Evolutionary conservation across 2,329 filamentous ascomycete species (phyloP), one percentile per base, ranked within the genome.

Genomic region (Talaromyces sp.): DNA sequence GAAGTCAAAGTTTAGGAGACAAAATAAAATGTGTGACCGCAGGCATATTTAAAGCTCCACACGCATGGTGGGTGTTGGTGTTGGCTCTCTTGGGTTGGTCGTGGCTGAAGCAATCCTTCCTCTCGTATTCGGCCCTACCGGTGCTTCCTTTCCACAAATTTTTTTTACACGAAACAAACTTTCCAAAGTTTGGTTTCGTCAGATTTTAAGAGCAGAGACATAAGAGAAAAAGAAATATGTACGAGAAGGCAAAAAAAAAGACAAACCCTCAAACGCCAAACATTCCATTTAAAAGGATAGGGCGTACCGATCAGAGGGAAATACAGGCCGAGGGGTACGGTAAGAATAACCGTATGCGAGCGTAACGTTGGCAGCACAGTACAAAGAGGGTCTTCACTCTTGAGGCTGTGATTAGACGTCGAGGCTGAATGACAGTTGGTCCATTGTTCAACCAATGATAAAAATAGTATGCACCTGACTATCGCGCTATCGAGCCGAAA

Each of bases 321-420:
- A 56, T 56, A 56, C 52, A 22, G n/a, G 52, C 52, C 52, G 52
- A 56, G 17, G 31, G 52, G 52, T 56, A 33, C 52, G 52, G 52
- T 56, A 56, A 56, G 31, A 56, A 56, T 56, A 56, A 37, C 52
- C 52, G 52, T 56, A 37, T 56, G 11, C 33, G 33, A 56, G 15
- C 52, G 52, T 56, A 56, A 56, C n/a, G 31, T 50, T 47, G 7
- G 27, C 17, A 25, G n/a, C 47, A 31, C 13, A 50, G 22, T 17
- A 52, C 25, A 52, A 31, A 33, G 27, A 52, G 47, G 47, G 47
- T 50, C 47, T 50, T 31, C 27, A 6, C 27, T 31, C 27, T 31
- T 31, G 47, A 50, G 49, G 47, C 47, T 50, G 31, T 50, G 47
- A 49, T 50, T 31, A 31, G 25, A 31, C 17, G 7, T 50, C 25